Evolutionary conservation across 202 grass and related monocot genomes (phyloP), one percentile per base, ranked within the genome.

Genomic region (Brachypodium distachyon): DNA sequence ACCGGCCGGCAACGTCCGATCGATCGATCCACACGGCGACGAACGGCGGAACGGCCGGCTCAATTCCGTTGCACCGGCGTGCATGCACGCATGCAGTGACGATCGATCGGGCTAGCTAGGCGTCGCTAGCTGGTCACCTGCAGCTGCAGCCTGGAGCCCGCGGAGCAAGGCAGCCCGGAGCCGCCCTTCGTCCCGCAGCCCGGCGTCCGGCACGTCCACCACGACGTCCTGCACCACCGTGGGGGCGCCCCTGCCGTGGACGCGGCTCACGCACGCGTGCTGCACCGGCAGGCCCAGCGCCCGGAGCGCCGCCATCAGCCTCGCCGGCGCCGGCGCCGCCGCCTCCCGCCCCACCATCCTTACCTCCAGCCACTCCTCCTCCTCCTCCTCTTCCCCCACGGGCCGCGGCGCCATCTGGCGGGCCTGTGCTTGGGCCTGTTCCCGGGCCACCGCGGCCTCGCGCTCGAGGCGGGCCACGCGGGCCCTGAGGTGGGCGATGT

Each of bases 211-310:
- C 52, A 82, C 70, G 46, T 65, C 80, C 12, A 82, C 87, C 2
- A 73, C 33, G 66, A 44, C 72, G 76, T 86, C 73, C 74, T 74
- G 87, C 78, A 82, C 87, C 25, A 70, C 78, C 25, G n/a, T n/a
- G n/a, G n/a, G n/a, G n/a, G n/a, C n/a, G n/a, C n/a, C n/a, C n/a
- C n/a, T n/a, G n/a, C n/a, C n/a, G n/a, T n/a, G n/a, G n/a, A 74
- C 27, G 5, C 74, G 34, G 22, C 31, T n/a, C 62, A 81, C 42
- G 36, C 73, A 49, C 34, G 83, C 87, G 42, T 82, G 78, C 26
- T 44, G 38, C 68, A 90, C 78, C 3, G 22, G 42, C 74, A 90
- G 54, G 11, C 83, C 42, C 79, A 87, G 46, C 46, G 34, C 22
- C 0, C 50, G 72, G 5, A 86, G 58, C 16, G 67, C 67, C 33